These are phyloP conservation scores for Obba rivulosa DNA, from an alignment of 768 basidiomycete genomes.

Conservation along the genomic window DNA sequence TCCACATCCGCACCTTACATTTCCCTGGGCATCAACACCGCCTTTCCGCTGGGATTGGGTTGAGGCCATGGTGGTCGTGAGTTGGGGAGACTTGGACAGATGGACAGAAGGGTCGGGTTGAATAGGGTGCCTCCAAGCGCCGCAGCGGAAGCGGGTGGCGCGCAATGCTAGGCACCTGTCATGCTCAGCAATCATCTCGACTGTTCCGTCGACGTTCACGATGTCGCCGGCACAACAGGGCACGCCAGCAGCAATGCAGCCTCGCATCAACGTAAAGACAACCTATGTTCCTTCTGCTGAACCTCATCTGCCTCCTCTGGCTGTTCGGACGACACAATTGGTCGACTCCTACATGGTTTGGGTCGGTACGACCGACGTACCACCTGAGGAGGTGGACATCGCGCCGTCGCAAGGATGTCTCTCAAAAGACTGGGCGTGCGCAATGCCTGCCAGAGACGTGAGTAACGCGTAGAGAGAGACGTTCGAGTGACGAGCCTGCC, in stretches of 20 bases:
- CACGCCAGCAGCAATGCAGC: neutral
- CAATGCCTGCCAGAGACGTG: slow-evolving; percentile 56
- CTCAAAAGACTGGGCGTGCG: slow-evolving; percentile 77
- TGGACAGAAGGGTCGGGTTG: neutral
- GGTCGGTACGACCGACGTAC: slow-evolving; percentile 56
- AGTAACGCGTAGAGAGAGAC: slow-evolving; percentile 5
- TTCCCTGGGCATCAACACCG: slow-evolving; percentile 23
- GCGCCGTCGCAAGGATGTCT: slow-evolving; percentile 53
- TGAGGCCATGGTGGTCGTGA: neutral
- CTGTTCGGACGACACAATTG: slow-evolving; percentile 60
- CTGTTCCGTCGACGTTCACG: too few relatives aligned
- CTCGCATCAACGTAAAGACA: slow-evolving; percentile 39
- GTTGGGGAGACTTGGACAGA: neutral
- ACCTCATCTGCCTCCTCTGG: slow-evolving; percentile 50
- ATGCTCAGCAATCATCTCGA: too few relatives aligned
- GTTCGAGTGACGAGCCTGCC: neutral
- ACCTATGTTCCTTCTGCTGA: slow-evolving; percentile 46
- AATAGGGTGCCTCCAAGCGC: neutral
- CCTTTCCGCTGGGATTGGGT: slow-evolving; percentile 1
- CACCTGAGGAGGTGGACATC: slow-evolving; percentile 36
- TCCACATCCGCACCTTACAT: slow-evolving; percentile 26
- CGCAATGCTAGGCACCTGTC: too few relatives aligned
- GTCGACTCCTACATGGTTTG: slow-evolving; percentile 80
- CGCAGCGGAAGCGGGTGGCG: neutral
- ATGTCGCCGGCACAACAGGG: too few relatives aligned